Conservation (phyloP, 805 yeast species). For the Starmera caribaea region DNA sequence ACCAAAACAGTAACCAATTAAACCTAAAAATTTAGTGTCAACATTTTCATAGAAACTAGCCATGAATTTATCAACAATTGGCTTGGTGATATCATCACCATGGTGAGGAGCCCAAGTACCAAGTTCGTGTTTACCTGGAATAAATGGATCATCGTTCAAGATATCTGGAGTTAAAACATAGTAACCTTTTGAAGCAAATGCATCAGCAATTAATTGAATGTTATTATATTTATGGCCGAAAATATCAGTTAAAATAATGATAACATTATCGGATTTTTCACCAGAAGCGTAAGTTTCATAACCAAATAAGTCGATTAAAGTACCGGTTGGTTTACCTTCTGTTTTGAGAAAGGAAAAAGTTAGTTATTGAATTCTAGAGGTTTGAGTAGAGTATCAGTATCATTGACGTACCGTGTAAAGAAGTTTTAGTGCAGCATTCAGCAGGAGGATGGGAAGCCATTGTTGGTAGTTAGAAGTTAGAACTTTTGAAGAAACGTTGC, state of each 20-base stretch:
- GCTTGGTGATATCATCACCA: slow-evolving; percentile 33
- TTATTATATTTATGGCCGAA: slow-evolving; percentile 55
- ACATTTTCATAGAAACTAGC: slow-evolving; percentile 30
- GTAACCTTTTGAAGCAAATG: slow-evolving; percentile 52
- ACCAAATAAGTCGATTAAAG: slow-evolving; percentile 29
- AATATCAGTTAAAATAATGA: slow-evolving; percentile 64
- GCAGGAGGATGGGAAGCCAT: slow-evolving; percentile 47
- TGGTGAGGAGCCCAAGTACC: slow-evolving; percentile 47
- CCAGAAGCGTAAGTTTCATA: slow-evolving; percentile 41
- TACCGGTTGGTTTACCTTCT: slow-evolving; percentile 43
- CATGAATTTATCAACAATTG: slow-evolving; percentile 40
- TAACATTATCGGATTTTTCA: slow-evolving; percentile 29
- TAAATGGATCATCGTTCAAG: slow-evolving; percentile 40
- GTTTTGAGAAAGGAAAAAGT: background rate
- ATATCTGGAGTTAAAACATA: slow-evolving; percentile 72
- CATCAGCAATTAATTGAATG: slow-evolving; percentile 52
- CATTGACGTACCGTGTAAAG: slow-evolving; percentile 22
- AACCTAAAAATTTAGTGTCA: slow-evolving; percentile 40
- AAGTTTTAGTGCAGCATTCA: slow-evolving; percentile 34
- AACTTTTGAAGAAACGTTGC: too few relatives aligned
- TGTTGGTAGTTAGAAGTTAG: too few relatives aligned
- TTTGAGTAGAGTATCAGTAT: too few relatives aligned
- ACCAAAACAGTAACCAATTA: slow-evolving; percentile 80
- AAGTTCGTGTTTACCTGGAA: slow-evolving; percentile 17
- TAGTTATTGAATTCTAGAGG: too few relatives aligned